A percentile compares a stretch with the other conserved stretches of the same genome.
Evolutionary conservation across 2,329 filamentous ascomycete species (phyloP).

Genomic region (Colletotrichum ledebouriae): DNA sequence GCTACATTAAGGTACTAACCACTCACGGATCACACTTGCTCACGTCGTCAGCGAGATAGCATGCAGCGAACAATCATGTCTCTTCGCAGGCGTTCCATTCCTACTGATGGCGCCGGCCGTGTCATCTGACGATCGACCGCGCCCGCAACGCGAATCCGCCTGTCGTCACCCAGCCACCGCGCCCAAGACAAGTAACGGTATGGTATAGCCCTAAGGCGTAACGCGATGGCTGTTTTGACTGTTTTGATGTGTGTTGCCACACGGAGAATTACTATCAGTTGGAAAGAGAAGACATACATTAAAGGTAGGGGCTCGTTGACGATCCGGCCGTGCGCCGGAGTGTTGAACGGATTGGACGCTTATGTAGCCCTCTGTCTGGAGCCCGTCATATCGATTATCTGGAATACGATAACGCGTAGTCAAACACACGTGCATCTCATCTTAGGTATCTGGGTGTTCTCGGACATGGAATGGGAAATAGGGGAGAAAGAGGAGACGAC

Average conservation of each 20-base stretch:
- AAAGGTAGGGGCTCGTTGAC: conserved; percentile 8
- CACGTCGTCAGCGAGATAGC: neutral
- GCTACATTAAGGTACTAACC: neutral
- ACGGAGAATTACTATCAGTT: conserved; percentile 19
- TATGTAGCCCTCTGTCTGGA: conserved; percentile 32
- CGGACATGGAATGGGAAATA: conserved; percentile 31
- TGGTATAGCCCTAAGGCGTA: conserved; percentile 3
- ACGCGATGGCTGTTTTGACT: conserved; percentile 31
- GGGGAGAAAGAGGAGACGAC: conserved; percentile 24
- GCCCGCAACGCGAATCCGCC: conserved; percentile 18
- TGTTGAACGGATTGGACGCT: conserved; percentile 36
- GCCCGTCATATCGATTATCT: conserved; percentile 28
- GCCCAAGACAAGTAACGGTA: neutral
- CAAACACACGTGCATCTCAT: conserved; percentile 38
- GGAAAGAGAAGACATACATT: conserved; percentile 1
- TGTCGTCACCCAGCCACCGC: conserved; percentile 34
- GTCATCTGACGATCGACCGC: conserved; percentile 39
- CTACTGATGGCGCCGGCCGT: conserved; percentile 30
- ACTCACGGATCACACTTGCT: no score
- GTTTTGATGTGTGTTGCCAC: conserved; percentile 28
- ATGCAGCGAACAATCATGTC: conserved; percentile 33
- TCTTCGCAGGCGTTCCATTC: conserved; percentile 40
- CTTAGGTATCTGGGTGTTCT: conserved; percentile 21
- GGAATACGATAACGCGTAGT: conserved; percentile 29
- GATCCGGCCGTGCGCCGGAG: conserved; percentile 38